Evolutionary conservation across 306 rosid genomes (phyloP), one percentile per base, ranked within the genome.

Genomic region (Quercus robur): DNA sequence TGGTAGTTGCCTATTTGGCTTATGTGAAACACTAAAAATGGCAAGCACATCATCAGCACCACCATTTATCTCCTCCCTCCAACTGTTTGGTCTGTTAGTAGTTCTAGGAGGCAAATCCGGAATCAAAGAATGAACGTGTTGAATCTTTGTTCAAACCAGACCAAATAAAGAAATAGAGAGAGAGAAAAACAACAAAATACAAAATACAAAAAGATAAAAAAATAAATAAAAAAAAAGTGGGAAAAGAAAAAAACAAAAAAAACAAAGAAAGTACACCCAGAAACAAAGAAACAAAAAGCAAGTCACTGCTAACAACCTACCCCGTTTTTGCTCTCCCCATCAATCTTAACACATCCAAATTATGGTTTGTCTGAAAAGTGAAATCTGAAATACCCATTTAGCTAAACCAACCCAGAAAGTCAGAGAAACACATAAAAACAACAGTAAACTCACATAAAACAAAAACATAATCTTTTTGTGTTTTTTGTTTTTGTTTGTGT

Each of bases 81-180:
- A 91, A 80, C 71, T 92, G 88, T 92, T 23, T 81, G 93, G 97
- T 82, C 58, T 83, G 73, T 59, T 77, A 88, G 84, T 81, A 78
- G 79, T 88, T 86, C 75, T 78, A 88, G 97, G 94, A 91, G 89
- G 86, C 77, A 70, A 88, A 87, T 56, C 64, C 91, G 97, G 94
- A 84, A 87, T 63, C 86, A 59, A 75, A 57, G 19, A 38, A 77
- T 31, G 83, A 82, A 71, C 59, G 91, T 63, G 77, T 77, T 87
- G 86, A 83, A 82, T 85, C 76, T 73, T 71, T 73, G 63, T 88
- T 83, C 87, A 84, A 87, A 85, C 81, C 84, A 74, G 84, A 70
- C 77, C 76, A 81, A 87, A 79, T 26, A 74, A 41, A 55, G 78
- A 70, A 86, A 83, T 38, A 41, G 56, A 23, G 19, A 59, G 19